Base-by-base conservation (phyloP, 169 alveolate species). In the Cryptosporidium viatorum region DNA sequence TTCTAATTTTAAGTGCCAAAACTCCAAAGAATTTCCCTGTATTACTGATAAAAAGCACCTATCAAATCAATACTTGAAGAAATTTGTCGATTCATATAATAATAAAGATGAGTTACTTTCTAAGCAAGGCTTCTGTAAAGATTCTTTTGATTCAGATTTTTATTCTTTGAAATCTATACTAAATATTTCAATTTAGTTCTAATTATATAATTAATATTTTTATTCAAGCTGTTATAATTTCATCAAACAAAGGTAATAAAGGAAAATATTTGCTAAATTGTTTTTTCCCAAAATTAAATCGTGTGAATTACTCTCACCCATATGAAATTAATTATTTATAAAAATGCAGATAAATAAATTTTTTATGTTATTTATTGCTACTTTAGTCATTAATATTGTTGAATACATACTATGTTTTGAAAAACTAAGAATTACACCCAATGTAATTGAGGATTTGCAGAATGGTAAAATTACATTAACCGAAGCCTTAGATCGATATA, bases 401-500 rank as follows among this genome's bases (percentile, higher is more conserved):
- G 50, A n/a, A 43, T 60, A 23, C 59, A 39, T 21, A 9, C 41
- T 9, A 10, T 80, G 89, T 16, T 62, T 67, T 3, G 89, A 80
- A 37, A 80, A 70, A 39, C 51, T 80, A 10, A 55, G 75, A 39
- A 67, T 80, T 43, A 80, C 89, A 14, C 75, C 89, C 0, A 35
- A 80, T 26, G 68, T 80, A 9, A 80, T 80, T 43, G 75, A 80
- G 23, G 67, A 62, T 29, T 65, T 80, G 21, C 73, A 80, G 41
- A 65, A 80, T 48, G 89, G 89, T 0, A 45, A 80, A 62, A 80
- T 80, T 16, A 80, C 89, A 58, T 55, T 80, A 29, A 80, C 89
- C 1, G 89, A 80, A 39, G 73, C 75, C 16, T 67, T 80, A n/a
- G 89, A 80, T 16, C 45, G 75, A 41, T 80, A 62, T 45, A 58